Evolutionary conservation across 2,329 filamentous ascomycete genomes (phyloP), one percentile per base, ranked within the genome.

Genomic region (Epichloe gansuensis): DNA sequence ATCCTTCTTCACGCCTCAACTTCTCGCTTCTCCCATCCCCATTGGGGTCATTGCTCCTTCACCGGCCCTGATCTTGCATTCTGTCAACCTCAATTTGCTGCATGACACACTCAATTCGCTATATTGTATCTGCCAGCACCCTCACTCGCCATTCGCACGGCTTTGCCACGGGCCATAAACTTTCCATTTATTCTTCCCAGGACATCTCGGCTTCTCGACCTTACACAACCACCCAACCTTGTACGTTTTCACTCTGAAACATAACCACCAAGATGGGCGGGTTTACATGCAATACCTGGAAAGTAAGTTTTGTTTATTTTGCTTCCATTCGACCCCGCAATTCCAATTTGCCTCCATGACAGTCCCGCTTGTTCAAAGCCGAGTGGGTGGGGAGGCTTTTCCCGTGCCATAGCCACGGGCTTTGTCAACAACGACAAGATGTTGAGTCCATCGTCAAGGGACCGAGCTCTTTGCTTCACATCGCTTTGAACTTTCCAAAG

Each of bases 201-300:
- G 56, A 54, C 51, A 50, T 46, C 49, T 48, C 46, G 51, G 54
- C 37, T 39, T 42, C 39, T 47, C 31, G 12, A 35, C n/a, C 9
- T 7, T 44, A 15, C 12, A 46, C 54, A 45, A 50, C 41, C 50
- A 55, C 52, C 52, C 41, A 50, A 55, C 52, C 52, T 52, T 2
- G 48, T 17, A n/a, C 42, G 45, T 48, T 45, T 52, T 59, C 50
- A 65, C 64, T 23, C 41, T 63, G 61, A 58, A 59, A 55, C 55
- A 46, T 53, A 60, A 58, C 56, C 59, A 52, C 8, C 66, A 76
- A 60, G 57, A 83, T 83, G 80, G 75, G 74, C 61, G 81, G 81
- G 58, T 84, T 64, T 84, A 84, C 64, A 84, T 84, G 76, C 82
- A 86, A 63, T 87, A 87, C 67, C 74, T 86, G 59, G 81, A 85